Percentiles rank a stretch among this genome's conserved stretches.
Evolutionary conservation across 306 rosid genomes (phyloP).

Genomic region (Lupinus albus): DNA sequence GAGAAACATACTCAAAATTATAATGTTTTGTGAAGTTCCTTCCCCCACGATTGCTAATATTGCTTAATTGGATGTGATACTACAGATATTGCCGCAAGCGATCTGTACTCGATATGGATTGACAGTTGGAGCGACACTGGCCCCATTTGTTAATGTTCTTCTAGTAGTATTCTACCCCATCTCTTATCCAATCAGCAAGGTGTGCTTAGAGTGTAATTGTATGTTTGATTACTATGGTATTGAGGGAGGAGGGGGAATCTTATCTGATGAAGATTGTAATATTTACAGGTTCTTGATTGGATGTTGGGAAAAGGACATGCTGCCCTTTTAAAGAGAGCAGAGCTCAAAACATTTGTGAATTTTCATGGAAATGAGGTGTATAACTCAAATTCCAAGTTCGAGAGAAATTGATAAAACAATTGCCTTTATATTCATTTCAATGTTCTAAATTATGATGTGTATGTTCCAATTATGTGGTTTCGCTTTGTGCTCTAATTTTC

Average conservation of each 20-base stretch:
- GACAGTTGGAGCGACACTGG: conserved; percentile 82
- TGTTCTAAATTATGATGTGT: conserved; percentile 8
- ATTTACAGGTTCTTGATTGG: conserved; percentile 82
- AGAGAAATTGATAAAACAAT: conserved; percentile 4
- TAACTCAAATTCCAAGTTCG: conserved; percentile 21
- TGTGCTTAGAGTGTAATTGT: conserved; percentile 41
- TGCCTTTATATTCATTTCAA: conserved; percentile 28
- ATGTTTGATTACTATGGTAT: conserved; percentile 1
- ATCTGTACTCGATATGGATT: conserved; percentile 90
- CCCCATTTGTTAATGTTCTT: conserved; percentile 90
- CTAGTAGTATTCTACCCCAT: conserved; percentile 75
- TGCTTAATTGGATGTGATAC: conserved; percentile 17
- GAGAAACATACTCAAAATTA: conserved; percentile 7
- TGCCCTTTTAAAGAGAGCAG: conserved; percentile 93
- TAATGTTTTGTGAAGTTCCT: conserved; percentile 33
- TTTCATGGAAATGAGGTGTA: conserved; percentile 98
- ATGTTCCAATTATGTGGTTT: conserved; percentile 21
- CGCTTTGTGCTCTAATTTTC: conserved; percentile 36
- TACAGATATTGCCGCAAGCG: conserved; percentile 93
- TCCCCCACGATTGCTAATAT: conserved; percentile 9
- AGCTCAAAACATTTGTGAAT: conserved; percentile 90
- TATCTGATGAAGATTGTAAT: conserved; percentile 32
- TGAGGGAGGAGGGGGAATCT: not conserved
- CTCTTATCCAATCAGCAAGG: conserved; percentile 96
- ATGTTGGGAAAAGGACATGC: conserved; percentile 97